Conservation (phyloP, 2,329 filamentous ascomycete genomes). For the Aquanectria penicillioides region DNA sequence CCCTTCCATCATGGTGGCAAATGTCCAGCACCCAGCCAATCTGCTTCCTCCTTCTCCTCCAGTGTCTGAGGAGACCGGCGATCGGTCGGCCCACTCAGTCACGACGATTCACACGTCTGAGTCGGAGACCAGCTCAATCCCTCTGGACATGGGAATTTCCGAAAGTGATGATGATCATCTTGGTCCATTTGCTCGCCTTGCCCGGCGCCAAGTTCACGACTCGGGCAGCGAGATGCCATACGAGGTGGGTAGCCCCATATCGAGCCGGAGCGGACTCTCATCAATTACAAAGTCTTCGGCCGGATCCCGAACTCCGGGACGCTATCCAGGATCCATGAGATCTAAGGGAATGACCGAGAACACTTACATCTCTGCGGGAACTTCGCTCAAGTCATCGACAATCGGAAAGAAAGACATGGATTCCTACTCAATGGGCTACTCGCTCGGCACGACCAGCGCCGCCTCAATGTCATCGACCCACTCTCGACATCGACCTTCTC, state of each 20-base stretch:
- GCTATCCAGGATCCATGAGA: slow-evolving; percentile 60
- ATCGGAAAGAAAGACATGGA: slow-evolving; percentile 54
- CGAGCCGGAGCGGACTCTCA: slow-evolving; percentile 71
- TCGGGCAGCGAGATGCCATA: slow-evolving; percentile 67
- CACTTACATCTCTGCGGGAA: slow-evolving; percentile 74
- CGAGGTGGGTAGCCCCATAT: slow-evolving; percentile 73
- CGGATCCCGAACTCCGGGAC: slow-evolving; percentile 62
- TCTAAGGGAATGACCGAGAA: slow-evolving; percentile 69
- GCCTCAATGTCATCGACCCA: slow-evolving; percentile 60
- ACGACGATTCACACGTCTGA: slow-evolving; percentile 62
- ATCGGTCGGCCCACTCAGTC: slow-evolving; percentile 58
- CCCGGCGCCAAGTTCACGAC: slow-evolving; percentile 72
- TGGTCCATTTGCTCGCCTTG: slow-evolving; percentile 79
- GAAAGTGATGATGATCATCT: slow-evolving; percentile 82
- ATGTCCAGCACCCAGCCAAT: slow-evolving; percentile 86
- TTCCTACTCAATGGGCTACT: slow-evolving; percentile 62
- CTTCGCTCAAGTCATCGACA: slow-evolving; percentile 55
- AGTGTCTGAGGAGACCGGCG: slow-evolving; percentile 77
- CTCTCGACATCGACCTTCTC: slow-evolving; percentile 67
- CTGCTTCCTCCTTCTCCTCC: slow-evolving; percentile 83
- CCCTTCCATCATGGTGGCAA: slow-evolving; percentile 80
- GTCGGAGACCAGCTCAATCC: slow-evolving; percentile 64
- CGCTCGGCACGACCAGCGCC: slow-evolving; percentile 48
- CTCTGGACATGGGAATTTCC: slow-evolving; percentile 68
- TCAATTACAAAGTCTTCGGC: slow-evolving; percentile 64